Conservation (phyloP, 2,329 filamentous ascomycete species). For the Penicillium hesseltinei region DNA sequence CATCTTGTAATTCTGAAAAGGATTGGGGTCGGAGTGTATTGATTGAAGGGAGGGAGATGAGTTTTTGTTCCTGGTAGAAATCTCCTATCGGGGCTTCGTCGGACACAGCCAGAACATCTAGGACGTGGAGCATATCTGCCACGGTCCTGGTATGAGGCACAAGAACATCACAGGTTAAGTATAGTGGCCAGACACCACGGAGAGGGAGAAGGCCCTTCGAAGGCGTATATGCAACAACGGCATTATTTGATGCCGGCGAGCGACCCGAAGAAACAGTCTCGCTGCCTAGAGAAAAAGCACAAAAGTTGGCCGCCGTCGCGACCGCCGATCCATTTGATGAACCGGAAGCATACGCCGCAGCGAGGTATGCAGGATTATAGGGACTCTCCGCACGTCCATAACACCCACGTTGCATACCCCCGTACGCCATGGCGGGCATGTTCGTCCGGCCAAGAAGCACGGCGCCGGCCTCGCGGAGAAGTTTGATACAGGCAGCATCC, state of each 20-base stretch:
- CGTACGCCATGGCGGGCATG: slow-evolving; percentile 60
- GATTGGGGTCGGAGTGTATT: slow-evolving; percentile 34
- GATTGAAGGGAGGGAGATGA: slow-evolving; percentile 42
- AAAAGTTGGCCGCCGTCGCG: slow-evolving; percentile 52
- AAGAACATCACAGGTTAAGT: slow-evolving; percentile 56
- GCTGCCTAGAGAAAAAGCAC: slow-evolving; percentile 53
- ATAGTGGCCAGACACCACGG: slow-evolving; percentile 56
- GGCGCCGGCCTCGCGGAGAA: slow-evolving; percentile 50
- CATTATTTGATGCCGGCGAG: slow-evolving; percentile 58
- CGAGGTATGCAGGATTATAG: slow-evolving; percentile 54
- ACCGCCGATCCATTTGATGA: slow-evolving; percentile 59
- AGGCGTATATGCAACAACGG: slow-evolving; percentile 56
- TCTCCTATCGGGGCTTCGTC: slow-evolving; percentile 48
- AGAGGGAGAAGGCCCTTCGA: slow-evolving; percentile 53
- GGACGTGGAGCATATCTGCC: slow-evolving; percentile 50
- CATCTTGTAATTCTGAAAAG: slow-evolving; percentile 31
- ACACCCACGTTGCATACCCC: slow-evolving; percentile 57
- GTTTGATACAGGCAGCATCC: slow-evolving; percentile 53
- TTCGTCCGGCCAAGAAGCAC: slow-evolving; percentile 58
- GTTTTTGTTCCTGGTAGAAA: slow-evolving; percentile 55
- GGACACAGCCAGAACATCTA: slow-evolving; percentile 49
- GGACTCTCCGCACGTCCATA: slow-evolving; percentile 58
- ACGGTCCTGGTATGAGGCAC: slow-evolving; percentile 55
- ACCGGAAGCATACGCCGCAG: slow-evolving; percentile 57
- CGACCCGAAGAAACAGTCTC: slow-evolving; percentile 59